These are phyloP conservation scores for Xylariaceae sp. DNA, from an alignment of 2,329 filamentous ascomycete genomes.

Conservation along the genomic window DNA sequence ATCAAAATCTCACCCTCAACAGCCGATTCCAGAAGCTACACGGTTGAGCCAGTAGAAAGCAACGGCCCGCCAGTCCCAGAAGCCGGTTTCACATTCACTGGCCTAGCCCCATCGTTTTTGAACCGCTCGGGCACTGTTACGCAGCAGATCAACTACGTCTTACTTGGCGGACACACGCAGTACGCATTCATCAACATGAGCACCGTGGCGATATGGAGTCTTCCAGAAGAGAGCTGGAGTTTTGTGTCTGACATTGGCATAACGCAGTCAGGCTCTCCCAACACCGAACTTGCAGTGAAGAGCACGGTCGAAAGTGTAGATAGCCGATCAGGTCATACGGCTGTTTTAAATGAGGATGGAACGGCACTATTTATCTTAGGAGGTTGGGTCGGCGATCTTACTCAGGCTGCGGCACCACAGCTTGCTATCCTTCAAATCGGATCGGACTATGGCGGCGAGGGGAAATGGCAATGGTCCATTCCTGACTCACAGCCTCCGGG, in stretches of 20 bases:
- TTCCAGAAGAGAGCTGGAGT: constrained; percentile 87
- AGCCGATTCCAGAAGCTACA: constrained; percentile 43
- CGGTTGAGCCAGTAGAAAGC: constrained; percentile 48
- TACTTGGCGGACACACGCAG: constrained; percentile 85
- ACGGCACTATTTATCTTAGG: constrained; percentile 79
- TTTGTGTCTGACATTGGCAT: constrained; percentile 67
- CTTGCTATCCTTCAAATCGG: constrained; percentile 79
- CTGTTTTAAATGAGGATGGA: constrained; percentile 81
- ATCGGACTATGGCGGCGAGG: constrained; percentile 73
- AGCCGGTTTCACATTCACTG: constrained; percentile 85
- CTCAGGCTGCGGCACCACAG: constrained; percentile 79
- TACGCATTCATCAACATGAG: constrained; percentile 94
- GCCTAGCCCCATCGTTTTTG: constrained; percentile 72
- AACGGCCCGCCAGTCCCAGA: constrained; percentile 76
- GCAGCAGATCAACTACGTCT: constrained; percentile 78
- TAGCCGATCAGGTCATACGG: constrained; percentile 87
- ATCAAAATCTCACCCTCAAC: constrained; percentile 63
- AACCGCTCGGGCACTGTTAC: constrained; percentile 70
- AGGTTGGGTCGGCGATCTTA: constrained; percentile 88
- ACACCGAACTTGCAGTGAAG: constrained; percentile 63
- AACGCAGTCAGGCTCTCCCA: constrained; percentile 51
- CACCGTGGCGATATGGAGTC: constrained; percentile 82
- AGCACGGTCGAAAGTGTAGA: constrained; percentile 61
- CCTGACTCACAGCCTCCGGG: constrained; percentile 58
- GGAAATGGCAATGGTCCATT: constrained; percentile 74